Conservation (phyloP, 192 early-diverging fungal genomes). For the Gaertneriomyces semiglobifer region DNA sequence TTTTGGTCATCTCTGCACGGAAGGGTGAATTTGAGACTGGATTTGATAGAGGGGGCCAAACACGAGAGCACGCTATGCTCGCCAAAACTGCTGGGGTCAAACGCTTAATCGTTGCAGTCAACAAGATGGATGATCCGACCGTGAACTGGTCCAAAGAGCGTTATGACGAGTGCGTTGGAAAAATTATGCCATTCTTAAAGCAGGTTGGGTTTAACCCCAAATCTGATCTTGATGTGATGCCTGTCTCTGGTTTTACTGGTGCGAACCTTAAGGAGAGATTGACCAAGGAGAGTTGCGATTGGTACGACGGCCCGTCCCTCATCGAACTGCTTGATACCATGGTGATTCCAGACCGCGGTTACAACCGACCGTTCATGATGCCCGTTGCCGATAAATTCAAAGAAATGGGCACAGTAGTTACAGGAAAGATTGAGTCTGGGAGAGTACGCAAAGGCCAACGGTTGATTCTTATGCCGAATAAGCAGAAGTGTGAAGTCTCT, state of each 20-base stretch:
- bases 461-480: constrained; percentile 93
- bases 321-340: constrained; percentile 81
- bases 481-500: constrained; percentile 63
- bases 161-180: constrained; percentile 87
- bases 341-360: constrained; percentile 80
- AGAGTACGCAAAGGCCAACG: constrained; percentile 80
- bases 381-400: constrained; percentile 95
- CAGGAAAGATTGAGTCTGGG: constrained; percentile 96
- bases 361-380: constrained; percentile 85
- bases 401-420: constrained; percentile 95
- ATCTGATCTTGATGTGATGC: constrained; percentile 83
- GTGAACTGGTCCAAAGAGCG: constrained; percentile 88
- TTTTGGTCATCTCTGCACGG: constrained; percentile 94
- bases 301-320: constrained; percentile 74
- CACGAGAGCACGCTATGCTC: constrained; percentile 94
- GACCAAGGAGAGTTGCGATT: constrained; percentile 40
- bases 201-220: constrained; percentile 84
- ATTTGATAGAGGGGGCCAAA: constrained; percentile 99
- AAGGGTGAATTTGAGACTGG: constrained; percentile 99
- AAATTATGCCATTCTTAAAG: constrained; percentile 89
- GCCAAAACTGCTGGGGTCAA: constrained; percentile 97
- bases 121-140: constrained; percentile 99
- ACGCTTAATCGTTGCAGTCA: constrained; percentile 86
- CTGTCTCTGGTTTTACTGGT: constrained; percentile 95
- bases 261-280: constrained; percentile 91